These are phyloP conservation scores for Aspergillus sp. DNA, from an alignment of 2,329 filamentous ascomycete species.

Conservation along the genomic window DNA sequence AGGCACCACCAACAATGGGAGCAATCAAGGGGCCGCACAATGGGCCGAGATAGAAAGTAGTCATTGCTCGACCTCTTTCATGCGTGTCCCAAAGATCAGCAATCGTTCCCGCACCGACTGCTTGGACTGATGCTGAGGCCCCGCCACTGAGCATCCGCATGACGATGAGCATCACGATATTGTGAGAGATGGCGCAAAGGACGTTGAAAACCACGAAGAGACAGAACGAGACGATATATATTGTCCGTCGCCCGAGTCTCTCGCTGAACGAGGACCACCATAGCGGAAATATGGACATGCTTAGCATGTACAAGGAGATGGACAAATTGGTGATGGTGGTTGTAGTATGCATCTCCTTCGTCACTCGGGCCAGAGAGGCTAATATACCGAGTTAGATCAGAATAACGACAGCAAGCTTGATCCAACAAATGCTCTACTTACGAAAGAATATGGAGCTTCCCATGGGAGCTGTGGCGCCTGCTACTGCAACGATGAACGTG, in stretches of 20 bases:
- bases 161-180: conserved; percentile 68
- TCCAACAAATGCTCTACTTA: conserved; percentile 37
- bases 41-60: conserved; percentile 73
- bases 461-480: conserved; percentile 71
- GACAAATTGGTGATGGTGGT: conserved; percentile 66
- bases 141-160: conserved; percentile 70
- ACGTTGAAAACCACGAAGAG: conserved; percentile 66
- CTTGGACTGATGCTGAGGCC: conserved; percentile 71
- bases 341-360: conserved; percentile 54
- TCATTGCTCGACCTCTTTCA: conserved; percentile 73
- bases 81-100: conserved; percentile 70
- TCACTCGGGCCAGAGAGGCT: conserved; percentile 64
- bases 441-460: conserved; percentile 79
- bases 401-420: neutral
- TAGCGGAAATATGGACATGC: conserved; percentile 75
- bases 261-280: conserved; percentile 86
- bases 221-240: conserved; percentile 68
- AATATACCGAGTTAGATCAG: conserved; percentile 1
- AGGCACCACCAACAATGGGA: conserved; percentile 67
- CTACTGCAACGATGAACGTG: conserved; percentile 68
- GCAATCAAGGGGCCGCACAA: conserved; percentile 66
- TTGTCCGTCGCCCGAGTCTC: conserved; percentile 61
- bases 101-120: conserved; percentile 76
- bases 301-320: conserved; percentile 73
- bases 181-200: conserved; percentile 60